These are phyloP conservation scores for Leishmania amazonensis DNA, from an alignment of 208 protist species.

Conservation along the genomic window DNA sequence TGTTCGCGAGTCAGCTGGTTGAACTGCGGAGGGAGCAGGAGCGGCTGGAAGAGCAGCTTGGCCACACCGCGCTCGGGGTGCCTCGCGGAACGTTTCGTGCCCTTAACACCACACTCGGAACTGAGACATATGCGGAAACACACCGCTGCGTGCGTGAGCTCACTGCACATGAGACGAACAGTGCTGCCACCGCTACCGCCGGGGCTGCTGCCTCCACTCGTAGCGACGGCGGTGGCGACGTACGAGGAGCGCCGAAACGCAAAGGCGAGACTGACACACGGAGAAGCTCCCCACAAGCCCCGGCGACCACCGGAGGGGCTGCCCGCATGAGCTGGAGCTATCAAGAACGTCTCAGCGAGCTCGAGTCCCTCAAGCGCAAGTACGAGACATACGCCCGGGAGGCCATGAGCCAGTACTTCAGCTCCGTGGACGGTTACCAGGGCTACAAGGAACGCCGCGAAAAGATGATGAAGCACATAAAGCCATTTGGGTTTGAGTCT, in stretches of 20 bases:
- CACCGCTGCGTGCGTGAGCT: slow-evolving; percentile 22
- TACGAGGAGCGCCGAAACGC: too few relatives aligned
- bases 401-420: slow-evolving; percentile 67
- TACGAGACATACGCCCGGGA: slow-evolving; percentile 48
- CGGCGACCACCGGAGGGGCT: not conserved
- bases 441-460: slow-evolving; percentile 61
- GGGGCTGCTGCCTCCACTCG: not conserved
- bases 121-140: not conserved
- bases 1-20: slow-evolving; percentile 26
- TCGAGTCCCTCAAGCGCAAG: slow-evolving; percentile 55
- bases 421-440: slow-evolving; percentile 44
- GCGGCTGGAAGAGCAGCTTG: slow-evolving; percentile 30
- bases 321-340: slow-evolving; percentile 7
- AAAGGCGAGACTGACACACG: not conserved
- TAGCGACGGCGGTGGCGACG: not conserved
- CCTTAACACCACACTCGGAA: not conserved
- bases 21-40: slow-evolving; percentile 39
- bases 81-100: not conserved
- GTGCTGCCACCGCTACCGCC: not conserved
- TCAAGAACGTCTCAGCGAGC: slow-evolving; percentile 36
- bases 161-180: not conserved
- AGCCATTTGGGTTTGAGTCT: slow-evolving; percentile 69
- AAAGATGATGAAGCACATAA: slow-evolving; percentile 28
- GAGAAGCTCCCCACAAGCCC: not conserved
- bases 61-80: slow-evolving; percentile 15